These are phyloP conservation scores for Calonectria crousiana DNA, from an alignment of 2,329 filamentous ascomycete genomes.

Conservation along the genomic window DNA sequence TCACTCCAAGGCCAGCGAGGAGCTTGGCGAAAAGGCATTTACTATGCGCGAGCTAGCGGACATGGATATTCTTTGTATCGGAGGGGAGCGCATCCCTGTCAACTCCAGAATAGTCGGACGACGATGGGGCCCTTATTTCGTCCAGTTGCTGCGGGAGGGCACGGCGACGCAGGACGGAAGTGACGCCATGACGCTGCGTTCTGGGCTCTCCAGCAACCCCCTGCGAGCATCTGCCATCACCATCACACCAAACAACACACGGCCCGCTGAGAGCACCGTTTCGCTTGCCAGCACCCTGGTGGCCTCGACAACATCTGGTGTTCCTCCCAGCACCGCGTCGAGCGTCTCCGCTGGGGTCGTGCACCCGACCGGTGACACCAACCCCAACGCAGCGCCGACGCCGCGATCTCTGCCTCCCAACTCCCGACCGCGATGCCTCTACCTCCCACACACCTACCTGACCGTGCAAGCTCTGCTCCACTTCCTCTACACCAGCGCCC, in stretches of 20 bases:
- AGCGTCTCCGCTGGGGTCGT: slow-evolving; percentile 54
- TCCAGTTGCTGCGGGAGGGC: slow-evolving; percentile 88
- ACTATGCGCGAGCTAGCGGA: slow-evolving; percentile 88
- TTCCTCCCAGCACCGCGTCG: slow-evolving; percentile 56
- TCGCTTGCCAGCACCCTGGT: slow-evolving; percentile 61
- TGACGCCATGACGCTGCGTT: slow-evolving; percentile 81
- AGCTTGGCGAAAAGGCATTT: slow-evolving; percentile 85
- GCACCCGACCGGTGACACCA: slow-evolving; percentile 57
- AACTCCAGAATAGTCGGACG: slow-evolving; percentile 90
- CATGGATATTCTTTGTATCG: slow-evolving; percentile 95
- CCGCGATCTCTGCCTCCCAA: slow-evolving; percentile 68
- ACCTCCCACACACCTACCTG: slow-evolving; percentile 90
- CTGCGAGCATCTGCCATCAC: slow-evolving; percentile 86
- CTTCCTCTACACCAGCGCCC: slow-evolving; percentile 91
- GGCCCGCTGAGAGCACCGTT: slow-evolving; percentile 60
- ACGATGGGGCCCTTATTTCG: slow-evolving; percentile 96
- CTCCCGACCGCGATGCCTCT: slow-evolving; percentile 85
- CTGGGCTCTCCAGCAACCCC: slow-evolving; percentile 67
- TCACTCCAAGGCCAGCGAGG: slow-evolving; percentile 82
- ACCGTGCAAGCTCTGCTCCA: slow-evolving; percentile 92
- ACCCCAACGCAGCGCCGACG: slow-evolving; percentile 67
- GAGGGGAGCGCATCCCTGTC: slow-evolving; percentile 91
- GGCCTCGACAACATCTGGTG: slow-evolving; percentile 54
- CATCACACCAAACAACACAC: slow-evolving; percentile 78
- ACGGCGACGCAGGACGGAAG: slow-evolving; percentile 77